Conservation (phyloP, 2,329 filamentous ascomycete genomes). For the Mollisia scopiformis region DNA sequence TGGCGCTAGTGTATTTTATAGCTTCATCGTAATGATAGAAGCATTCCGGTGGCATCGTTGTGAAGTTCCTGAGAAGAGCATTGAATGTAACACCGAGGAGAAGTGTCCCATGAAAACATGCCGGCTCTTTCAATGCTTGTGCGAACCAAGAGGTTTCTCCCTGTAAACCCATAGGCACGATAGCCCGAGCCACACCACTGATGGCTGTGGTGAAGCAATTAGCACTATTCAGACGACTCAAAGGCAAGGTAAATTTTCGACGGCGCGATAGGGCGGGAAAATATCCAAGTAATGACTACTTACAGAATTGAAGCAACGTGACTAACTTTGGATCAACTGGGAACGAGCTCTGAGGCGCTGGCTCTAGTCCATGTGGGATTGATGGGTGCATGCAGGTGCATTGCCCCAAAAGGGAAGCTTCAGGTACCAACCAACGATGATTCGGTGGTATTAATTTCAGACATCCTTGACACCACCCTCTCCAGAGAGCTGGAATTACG, state of each 20-base stretch:
- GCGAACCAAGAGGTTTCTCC: conserved; percentile 1
- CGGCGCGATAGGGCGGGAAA: no score
- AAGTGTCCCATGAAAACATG: conserved; percentile 6
- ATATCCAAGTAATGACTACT: neutral
- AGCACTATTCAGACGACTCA: no score
- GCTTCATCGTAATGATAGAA: conserved; percentile 2
- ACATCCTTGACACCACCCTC: neutral
- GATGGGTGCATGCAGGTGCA: neutral
- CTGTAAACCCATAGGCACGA: neutral
- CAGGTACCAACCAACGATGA: neutral
- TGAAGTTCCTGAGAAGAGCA: neutral
- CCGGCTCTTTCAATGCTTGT: neutral
- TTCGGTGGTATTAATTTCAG: neutral
- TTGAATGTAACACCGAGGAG: conserved; percentile 2
- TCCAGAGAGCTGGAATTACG: neutral
- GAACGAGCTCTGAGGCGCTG: neutral
- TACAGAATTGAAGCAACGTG: conserved; percentile 6
- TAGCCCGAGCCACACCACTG: conserved; percentile 1
- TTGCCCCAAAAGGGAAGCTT: neutral
- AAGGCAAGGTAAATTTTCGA: no score
- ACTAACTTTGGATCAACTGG: neutral
- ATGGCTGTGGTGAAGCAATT: neutral
- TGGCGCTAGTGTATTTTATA: conserved; percentile 2
- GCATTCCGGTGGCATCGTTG: conserved; percentile 2
- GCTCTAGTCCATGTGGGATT: neutral